Conservation (phyloP, 257 asterid genomes). For the Jaltomata sinuosa region DNA sequence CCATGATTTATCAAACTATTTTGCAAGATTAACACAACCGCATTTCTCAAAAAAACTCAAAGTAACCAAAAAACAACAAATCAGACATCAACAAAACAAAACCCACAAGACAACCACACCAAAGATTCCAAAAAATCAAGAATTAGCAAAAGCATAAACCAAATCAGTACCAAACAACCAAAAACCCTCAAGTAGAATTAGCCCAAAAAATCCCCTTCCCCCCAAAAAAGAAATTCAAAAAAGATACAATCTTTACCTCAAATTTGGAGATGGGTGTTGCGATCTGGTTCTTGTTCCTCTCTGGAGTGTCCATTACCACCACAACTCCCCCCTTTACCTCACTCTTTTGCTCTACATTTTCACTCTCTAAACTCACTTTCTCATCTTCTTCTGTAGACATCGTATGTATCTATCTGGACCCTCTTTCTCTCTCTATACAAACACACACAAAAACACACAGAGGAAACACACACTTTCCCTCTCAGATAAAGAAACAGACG, state of each 20-base stretch:
- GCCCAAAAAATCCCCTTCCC: not conserved
- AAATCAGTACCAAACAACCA: slow-evolving; percentile 3
- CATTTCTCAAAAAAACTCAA: not conserved
- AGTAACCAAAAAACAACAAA: not conserved
- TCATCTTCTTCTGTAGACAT: not conserved
- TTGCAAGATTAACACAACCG: not conserved
- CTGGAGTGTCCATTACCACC: slow-evolving; percentile 86
- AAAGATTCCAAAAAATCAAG: not conserved
- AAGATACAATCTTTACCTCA: slow-evolving; percentile 44
- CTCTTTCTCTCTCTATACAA: not conserved
- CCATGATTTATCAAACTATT: not conserved
- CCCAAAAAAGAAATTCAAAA: slow-evolving; percentile 4
- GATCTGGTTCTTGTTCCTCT: slow-evolving; percentile 75
- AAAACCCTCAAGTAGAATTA: slow-evolving; percentile 11
- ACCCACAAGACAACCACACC: not conserved
- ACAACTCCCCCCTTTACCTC: slow-evolving; percentile 15
- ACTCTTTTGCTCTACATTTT: slow-evolving; percentile 18
- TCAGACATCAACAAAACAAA: not conserved
- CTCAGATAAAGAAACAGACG: slow-evolving; percentile 24
- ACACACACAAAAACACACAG: slow-evolving; percentile 12
- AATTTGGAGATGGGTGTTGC: slow-evolving; percentile 45
- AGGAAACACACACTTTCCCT: slow-evolving; percentile 26
- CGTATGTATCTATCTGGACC: not conserved
- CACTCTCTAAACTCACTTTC: slow-evolving; percentile 7
- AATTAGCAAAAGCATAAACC: slow-evolving; percentile 2